These are phyloP conservation scores for Colletotrichum sp. DNA, from an alignment of 2,329 filamentous ascomycete species.

Conservation along the genomic window DNA sequence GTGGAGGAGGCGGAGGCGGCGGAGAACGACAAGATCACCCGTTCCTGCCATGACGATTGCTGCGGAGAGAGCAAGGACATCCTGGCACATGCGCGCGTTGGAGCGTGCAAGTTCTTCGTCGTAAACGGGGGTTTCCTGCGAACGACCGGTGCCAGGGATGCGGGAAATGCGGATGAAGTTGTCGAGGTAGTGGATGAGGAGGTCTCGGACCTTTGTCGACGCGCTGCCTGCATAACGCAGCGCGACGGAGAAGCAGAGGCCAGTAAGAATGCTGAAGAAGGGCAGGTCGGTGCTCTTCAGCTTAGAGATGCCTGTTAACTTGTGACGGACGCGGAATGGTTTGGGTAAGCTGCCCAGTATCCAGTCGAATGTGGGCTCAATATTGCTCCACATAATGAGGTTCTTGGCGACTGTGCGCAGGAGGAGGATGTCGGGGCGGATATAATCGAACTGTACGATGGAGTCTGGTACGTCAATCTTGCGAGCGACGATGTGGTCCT, in stretches of 20 bases:
- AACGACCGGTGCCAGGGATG: slow-evolving; percentile 46
- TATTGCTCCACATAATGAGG: slow-evolving; percentile 89
- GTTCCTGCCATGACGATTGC: slow-evolving; percentile 96
- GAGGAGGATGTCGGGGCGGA: slow-evolving; percentile 90
- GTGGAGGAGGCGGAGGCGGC: slow-evolving; percentile 85
- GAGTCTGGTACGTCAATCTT: slow-evolving; percentile 96
- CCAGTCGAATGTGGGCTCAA: slow-evolving; percentile 77
- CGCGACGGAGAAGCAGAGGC: slow-evolving; percentile 82
- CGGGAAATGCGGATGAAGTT: slow-evolving; percentile 81
- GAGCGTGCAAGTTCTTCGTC: slow-evolving; percentile 84
- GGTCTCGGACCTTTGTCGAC: slow-evolving; percentile 73
- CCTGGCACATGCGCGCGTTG: slow-evolving; percentile 89
- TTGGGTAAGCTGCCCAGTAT: slow-evolving; percentile 74
- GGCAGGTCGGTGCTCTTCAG: slow-evolving; percentile 85
- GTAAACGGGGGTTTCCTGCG: slow-evolving; percentile 56
- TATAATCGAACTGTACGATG: slow-evolving; percentile 90
- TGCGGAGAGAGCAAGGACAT: slow-evolving; percentile 80
- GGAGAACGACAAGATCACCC: slow-evolving; percentile 84
- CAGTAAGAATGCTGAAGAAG: slow-evolving; percentile 90
- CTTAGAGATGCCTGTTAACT: slow-evolving; percentile 62
- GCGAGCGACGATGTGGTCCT: slow-evolving; percentile 82
- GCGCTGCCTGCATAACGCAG: slow-evolving; percentile 78
- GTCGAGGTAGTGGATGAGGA: slow-evolving; percentile 85
- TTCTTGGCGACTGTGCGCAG: slow-evolving; percentile 89
- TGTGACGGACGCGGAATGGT: slow-evolving; percentile 68